Evolutionary conservation across 78 protist genomes (phyloP).

Genomic region (Trichosphaerium sp.): DNA sequence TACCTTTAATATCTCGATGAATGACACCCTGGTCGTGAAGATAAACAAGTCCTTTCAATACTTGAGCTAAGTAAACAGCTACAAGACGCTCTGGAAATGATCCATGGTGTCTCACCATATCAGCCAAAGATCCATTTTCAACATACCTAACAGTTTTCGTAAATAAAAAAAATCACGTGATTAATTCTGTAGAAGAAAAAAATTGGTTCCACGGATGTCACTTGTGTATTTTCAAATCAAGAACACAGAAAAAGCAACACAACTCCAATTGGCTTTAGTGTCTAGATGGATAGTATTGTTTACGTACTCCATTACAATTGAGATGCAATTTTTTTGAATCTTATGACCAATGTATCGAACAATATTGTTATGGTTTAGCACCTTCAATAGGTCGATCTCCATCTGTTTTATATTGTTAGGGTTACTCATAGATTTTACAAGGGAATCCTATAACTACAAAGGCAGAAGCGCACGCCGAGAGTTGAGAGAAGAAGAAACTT

Average conservation of each 20-base stretch:
- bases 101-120: constrained; percentile 68
- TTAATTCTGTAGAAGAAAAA: not conserved
- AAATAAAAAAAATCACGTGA: not conserved
- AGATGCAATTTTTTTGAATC: constrained; percentile 38
- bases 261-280: not conserved
- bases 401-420: constrained; percentile 11
- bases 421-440: too few species aligned
- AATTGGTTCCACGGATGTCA: not conserved
- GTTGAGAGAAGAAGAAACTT: too few species aligned
- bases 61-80: constrained; percentile 67
- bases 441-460: too few species aligned
- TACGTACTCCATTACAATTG: constrained; percentile 88
- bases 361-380: constrained; percentile 68
- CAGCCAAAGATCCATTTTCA: constrained; percentile 82
- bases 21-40: constrained; percentile 80
- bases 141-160: constrained; percentile 28
- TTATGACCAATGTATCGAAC: constrained; percentile 52
- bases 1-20: constrained; percentile 77
- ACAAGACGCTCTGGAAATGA: constrained; percentile 77
- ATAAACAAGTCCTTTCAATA: constrained; percentile 69
- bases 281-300: too few species aligned
- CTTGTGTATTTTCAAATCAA: not conserved
- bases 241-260: not conserved
- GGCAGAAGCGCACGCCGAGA: too few species aligned
- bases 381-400: constrained; percentile 69